These are phyloP conservation scores for Chlorella sorokiniana DNA, from an alignment of 139 green algal genomes.

Conservation along the genomic window DNA sequence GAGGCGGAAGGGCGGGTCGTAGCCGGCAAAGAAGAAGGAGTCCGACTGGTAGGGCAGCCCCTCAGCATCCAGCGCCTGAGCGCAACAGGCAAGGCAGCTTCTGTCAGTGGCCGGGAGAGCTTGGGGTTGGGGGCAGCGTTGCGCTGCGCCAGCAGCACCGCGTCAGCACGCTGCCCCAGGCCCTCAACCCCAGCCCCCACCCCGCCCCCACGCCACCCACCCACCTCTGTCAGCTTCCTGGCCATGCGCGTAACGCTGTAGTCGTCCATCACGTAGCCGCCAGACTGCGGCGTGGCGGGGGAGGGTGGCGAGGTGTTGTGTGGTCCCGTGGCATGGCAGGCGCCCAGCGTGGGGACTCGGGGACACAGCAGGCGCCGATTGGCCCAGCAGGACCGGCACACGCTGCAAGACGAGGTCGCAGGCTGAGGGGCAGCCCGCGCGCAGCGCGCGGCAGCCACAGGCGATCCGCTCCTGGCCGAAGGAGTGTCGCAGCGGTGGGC, in stretches of 20 bases:
- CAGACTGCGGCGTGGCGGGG: constrained; percentile 29
- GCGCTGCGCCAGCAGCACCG: background rate
- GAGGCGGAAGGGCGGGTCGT: constrained; percentile 61
- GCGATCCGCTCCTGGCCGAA: no score
- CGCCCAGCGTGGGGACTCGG: background rate
- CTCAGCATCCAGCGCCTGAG: constrained; percentile 23
- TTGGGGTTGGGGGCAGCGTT: background rate
- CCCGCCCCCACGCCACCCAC: no score
- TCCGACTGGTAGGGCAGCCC: constrained; percentile 16
- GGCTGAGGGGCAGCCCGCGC: background rate
- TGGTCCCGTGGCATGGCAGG: background rate
- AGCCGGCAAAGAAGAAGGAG: constrained; percentile 37
- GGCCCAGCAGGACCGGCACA: no score
- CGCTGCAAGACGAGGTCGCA: background rate
- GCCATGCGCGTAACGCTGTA: constrained; percentile 45
- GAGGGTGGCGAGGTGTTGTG: background rate
- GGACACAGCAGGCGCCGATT: background rate
- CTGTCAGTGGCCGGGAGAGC: background rate
- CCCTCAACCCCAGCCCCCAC: no score
- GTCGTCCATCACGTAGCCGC: constrained; percentile 54
- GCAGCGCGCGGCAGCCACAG: no score
- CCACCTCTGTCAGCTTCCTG: constrained; percentile 22
- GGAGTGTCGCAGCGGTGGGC: no score
- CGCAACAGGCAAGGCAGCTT: background rate
- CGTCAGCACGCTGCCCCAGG: background rate